These are phyloP conservation scores for Suillus variegatus DNA, from an alignment of 768 basidiomycete genomes.

Conservation along the genomic window DNA sequence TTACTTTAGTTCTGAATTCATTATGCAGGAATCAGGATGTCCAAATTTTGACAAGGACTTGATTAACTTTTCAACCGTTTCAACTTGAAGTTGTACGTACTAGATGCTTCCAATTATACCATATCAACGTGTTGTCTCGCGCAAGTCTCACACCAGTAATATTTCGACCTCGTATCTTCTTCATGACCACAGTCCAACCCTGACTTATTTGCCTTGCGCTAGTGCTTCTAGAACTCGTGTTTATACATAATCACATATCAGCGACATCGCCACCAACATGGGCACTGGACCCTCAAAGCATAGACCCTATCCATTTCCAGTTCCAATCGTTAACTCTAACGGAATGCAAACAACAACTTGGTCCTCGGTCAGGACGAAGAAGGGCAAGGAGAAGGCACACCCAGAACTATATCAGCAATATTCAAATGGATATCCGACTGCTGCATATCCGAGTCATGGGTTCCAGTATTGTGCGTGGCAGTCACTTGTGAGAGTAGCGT, in stretches of 20 bases:
- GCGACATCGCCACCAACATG: conserved; percentile 14
- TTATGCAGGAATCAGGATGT: background rate
- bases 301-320: conserved; percentile 21
- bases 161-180: background rate
- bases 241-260: conserved; percentile 3
- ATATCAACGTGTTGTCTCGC: background rate
- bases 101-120: background rate
- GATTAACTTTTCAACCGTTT: background rate
- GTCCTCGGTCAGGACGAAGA: conserved; percentile 22
- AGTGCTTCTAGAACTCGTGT: conserved; percentile 4
- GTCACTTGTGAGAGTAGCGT: background rate
- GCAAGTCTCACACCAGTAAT: background rate
- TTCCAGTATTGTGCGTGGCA: conserved; percentile 27
- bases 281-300: conserved; percentile 26
- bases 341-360: conserved; percentile 22
- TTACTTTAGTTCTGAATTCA: background rate
- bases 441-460: conserved; percentile 13
- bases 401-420: conserved; percentile 16
- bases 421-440: conserved; percentile 14
- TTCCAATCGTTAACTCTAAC: conserved; percentile 11
- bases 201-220: background rate
- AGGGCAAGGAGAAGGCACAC: conserved; percentile 19
- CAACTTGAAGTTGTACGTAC: background rate
- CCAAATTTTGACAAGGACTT: background rate
- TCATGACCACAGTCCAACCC: background rate